These are phyloP conservation scores for Cicer yamashitae DNA, from an alignment of 306 rosid genomes.

Conservation along the genomic window DNA sequence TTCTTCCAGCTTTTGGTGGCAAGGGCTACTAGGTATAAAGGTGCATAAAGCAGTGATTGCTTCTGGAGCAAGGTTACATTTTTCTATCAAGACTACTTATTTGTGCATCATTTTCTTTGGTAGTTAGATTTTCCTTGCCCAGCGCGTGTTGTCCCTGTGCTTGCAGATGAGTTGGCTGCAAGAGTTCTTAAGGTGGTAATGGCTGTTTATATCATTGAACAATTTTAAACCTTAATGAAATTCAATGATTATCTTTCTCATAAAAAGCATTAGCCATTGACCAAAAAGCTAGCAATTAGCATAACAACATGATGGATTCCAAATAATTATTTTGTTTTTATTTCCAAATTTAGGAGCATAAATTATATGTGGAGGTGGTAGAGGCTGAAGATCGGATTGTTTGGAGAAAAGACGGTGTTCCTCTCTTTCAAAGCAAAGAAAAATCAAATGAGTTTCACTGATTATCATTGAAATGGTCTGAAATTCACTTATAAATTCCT, in stretches of 20 bases:
- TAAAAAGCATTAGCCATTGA: too few species aligned
- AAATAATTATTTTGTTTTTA: conserved; percentile 3
- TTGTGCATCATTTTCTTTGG: not conserved
- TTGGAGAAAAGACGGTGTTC: conserved; percentile 93
- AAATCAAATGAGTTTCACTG: conserved; percentile 61
- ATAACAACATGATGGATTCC: not conserved
- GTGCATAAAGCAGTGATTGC: conserved; percentile 91
- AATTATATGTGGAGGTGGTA: conserved; percentile 68
- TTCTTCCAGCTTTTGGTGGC: conserved; percentile 98
- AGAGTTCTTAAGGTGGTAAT: too few species aligned
- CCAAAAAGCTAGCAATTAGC: too few species aligned
- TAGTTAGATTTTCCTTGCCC: conserved; percentile 49
- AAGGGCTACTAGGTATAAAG: conserved; percentile 89
- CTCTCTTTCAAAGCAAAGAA: conserved; percentile 75
- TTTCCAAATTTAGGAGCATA: conserved; percentile 68
- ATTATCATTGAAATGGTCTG: conserved; percentile 32
- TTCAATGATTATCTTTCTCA: too few species aligned
- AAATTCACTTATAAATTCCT: not conserved
- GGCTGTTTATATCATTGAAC: too few species aligned
- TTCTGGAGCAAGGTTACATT: conserved; percentile 79
- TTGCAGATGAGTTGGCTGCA: too few species aligned
- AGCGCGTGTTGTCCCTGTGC: too few species aligned
- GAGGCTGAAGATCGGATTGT: conserved; percentile 77
- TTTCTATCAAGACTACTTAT: not conserved
- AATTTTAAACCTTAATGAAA: too few species aligned